Percentiles rank a stretch among this genome's conserved stretches.
These are phyloP conservation scores for Caryocar brasiliense DNA, from an alignment of 441 rosid genomes.

Conservation along the genomic window DNA sequence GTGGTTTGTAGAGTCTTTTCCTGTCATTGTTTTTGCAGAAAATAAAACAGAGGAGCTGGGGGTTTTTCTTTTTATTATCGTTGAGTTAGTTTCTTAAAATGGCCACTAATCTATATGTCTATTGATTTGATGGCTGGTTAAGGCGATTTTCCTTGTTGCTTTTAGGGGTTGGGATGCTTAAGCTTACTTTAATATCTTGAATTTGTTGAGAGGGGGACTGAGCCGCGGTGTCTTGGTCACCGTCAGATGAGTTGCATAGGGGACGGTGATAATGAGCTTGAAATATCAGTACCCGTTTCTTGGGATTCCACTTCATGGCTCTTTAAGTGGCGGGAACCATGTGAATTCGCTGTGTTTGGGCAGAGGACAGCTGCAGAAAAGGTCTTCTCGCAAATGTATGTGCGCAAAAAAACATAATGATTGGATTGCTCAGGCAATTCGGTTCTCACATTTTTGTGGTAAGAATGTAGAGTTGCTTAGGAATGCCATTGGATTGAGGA, in stretches of 20 bases:
- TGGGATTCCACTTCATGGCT: conserved; percentile 29
- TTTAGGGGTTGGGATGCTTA: conserved; percentile 14
- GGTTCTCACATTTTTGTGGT: conserved; percentile 63
- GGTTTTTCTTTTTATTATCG: too few relatives aligned
- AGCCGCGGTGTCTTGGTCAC: conserved; percentile 76
- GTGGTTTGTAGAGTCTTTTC: too few relatives aligned
- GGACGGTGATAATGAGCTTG: conserved; percentile 45
- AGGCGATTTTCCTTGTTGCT: not conserved
- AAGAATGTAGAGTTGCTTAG: conserved; percentile 52
- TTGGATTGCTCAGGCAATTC: conserved; percentile 54
- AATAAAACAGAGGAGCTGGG: too few relatives aligned
- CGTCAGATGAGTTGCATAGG: conserved; percentile 36
- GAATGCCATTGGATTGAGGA: conserved; percentile 52
- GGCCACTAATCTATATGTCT: too few relatives aligned
- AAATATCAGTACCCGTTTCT: conserved; percentile 46
- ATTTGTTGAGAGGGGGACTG: conserved; percentile 34
- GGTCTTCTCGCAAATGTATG: conserved; percentile 28
- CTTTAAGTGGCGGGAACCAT: conserved; percentile 17
- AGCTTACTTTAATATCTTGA: not conserved
- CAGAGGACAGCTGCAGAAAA: conserved; percentile 21
- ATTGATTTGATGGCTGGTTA: too few relatives aligned
- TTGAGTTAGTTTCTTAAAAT: not conserved
- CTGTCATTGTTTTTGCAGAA: too few relatives aligned
- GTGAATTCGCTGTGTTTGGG: conserved; percentile 13
- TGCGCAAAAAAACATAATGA: conserved; percentile 52